Evolutionary conservation across 129 eudicot genomes (phyloP).

Genomic region (Cynara cardunculus): DNA sequence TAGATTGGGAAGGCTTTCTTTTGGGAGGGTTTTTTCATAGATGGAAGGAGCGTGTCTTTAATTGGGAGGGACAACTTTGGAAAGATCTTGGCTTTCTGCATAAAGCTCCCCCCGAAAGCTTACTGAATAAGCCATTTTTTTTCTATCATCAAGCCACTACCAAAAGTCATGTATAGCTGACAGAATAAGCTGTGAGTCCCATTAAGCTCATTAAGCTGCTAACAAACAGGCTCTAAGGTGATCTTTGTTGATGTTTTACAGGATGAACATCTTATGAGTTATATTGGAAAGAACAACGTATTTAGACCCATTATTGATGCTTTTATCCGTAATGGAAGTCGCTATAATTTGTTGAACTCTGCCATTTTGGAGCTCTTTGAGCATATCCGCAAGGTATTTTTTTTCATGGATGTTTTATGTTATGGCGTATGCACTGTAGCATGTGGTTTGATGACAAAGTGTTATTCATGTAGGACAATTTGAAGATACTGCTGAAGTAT

Average conservation of each 20-base stretch:
- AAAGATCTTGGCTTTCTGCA: no score
- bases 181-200: no score
- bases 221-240: background rate
- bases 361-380: constrained; percentile 87
- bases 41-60: no score
- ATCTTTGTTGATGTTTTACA: constrained; percentile 34
- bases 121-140: no score
- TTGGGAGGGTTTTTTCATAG: no score
- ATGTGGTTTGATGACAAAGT: background rate
- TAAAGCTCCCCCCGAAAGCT: no score
- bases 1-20: no score
- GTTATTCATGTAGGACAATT: constrained; percentile 56
- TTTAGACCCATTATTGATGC: constrained; percentile 78
- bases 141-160: no score
- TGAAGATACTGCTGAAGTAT: constrained; percentile 64
- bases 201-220: no score
- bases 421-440: background rate
- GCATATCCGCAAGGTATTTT: constrained; percentile 74
- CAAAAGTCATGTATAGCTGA: no score
- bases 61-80: no score
- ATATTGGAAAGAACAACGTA: constrained; percentile 70
- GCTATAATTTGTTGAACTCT: constrained; percentile 88
- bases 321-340: constrained; percentile 71
- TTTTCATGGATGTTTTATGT: background rate
- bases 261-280: constrained; percentile 81